These are phyloP conservation scores for Neofusicoccum parvum DNA, from an alignment of 2,329 filamentous ascomycete species.

Conservation along the genomic window DNA sequence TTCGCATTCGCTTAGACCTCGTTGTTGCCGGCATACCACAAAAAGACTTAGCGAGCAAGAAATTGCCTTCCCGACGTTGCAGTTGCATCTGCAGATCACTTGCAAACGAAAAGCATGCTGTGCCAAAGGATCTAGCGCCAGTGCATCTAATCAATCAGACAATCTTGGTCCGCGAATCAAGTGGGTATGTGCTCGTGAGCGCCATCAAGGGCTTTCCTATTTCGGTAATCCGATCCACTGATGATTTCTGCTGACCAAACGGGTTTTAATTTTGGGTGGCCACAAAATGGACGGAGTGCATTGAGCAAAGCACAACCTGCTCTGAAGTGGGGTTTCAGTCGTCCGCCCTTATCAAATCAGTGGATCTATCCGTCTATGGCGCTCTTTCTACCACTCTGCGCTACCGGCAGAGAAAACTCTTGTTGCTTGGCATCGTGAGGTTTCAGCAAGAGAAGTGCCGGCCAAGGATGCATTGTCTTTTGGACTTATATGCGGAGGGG, in stretches of 20 bases:
- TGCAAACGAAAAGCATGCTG: not conserved
- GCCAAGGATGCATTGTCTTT: too few species aligned
- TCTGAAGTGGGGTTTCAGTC: too few species aligned
- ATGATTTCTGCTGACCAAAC: not conserved
- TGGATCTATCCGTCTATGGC: too few species aligned
- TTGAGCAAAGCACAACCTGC: too few species aligned
- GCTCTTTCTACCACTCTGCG: too few species aligned
- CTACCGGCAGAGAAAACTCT: too few species aligned
- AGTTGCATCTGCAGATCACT: not conserved
- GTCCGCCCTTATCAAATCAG: too few species aligned
- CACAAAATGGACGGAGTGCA: too few species aligned
- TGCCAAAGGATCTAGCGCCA: not conserved
- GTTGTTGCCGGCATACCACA: not conserved
- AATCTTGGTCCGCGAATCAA: not conserved
- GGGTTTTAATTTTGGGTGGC: not conserved
- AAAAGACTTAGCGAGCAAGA: too few species aligned
- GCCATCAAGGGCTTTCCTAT: not conserved
- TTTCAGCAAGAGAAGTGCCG: too few species aligned
- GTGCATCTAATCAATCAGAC: not conserved
- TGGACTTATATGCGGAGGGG: too few species aligned
- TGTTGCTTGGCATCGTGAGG: too few species aligned
- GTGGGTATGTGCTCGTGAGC: not conserved
- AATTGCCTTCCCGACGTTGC: not conserved
- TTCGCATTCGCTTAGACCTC: not conserved
- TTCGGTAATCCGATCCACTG: not conserved